These are phyloP conservation scores for Cenchrus purpureus DNA, from an alignment of 176 grass and related monocot species.

Conservation along the genomic window DNA sequence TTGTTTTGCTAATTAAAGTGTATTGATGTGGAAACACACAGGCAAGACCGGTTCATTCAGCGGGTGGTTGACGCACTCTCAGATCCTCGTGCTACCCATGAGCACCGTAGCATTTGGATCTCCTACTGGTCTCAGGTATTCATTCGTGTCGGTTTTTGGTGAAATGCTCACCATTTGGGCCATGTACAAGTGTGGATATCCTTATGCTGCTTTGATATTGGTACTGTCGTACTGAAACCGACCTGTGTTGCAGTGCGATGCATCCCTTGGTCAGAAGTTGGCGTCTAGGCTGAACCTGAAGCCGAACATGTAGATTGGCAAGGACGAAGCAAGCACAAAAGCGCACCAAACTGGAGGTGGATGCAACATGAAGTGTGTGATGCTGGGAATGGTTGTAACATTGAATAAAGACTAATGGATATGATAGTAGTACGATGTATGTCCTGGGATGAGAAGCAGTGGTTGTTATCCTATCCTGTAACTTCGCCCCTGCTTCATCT, in stretches of 20 bases:
- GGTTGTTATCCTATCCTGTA: background rate
- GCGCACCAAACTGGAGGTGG: background rate
- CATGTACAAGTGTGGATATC: background rate
- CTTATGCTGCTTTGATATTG: background rate
- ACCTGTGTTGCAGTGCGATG: slow-evolving; percentile 60
- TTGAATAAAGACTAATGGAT: slow-evolving; percentile 21
- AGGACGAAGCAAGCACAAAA: background rate
- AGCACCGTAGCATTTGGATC: slow-evolving; percentile 74
- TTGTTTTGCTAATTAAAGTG: slow-evolving; percentile 13
- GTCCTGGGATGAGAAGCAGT: background rate
- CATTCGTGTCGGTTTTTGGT: background rate
- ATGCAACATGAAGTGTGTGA: slow-evolving; percentile 7
- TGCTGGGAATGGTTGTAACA: slow-evolving; percentile 14
- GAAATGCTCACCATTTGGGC: background rate
- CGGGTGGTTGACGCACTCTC: slow-evolving; percentile 70
- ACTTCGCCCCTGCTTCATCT: background rate
- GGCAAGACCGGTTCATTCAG: slow-evolving; percentile 83
- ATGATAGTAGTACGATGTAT: slow-evolving; percentile 14
- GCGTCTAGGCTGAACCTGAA: slow-evolving; percentile 66
- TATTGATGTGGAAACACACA: slow-evolving; percentile 26
- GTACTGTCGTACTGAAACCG: background rate
- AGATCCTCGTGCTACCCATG: slow-evolving; percentile 72
- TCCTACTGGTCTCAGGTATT: slow-evolving; percentile 82
- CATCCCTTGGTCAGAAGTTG: slow-evolving; percentile 69
- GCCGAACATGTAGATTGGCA: slow-evolving; percentile 61